phyloP scores from a whole-genome alignment of 2,329 filamentous ascomycete species.

The Epichloe coenophiala region DNA sequence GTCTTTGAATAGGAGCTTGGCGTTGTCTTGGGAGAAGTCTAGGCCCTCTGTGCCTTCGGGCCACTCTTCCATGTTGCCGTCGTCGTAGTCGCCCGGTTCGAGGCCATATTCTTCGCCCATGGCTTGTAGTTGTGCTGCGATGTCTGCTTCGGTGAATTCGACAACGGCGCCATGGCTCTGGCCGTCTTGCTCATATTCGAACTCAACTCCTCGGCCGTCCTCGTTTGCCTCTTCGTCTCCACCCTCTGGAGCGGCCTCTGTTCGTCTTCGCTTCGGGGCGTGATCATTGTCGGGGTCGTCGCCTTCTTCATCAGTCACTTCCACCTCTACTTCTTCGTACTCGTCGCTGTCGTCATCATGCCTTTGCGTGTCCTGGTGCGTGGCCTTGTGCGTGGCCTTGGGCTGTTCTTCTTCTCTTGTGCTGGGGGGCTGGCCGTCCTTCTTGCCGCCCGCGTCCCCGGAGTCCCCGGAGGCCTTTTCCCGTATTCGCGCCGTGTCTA shows the following conservation, averaged over 20 bases:
- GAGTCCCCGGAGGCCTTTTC: slow-evolving; percentile 31
- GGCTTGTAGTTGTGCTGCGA: slow-evolving; percentile 77
- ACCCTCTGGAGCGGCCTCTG: slow-evolving; percentile 41
- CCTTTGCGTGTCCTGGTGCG: slow-evolving; percentile 15
- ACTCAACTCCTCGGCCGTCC: slow-evolving; percentile 14
- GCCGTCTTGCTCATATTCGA: neutral
- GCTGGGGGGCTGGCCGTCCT: neutral
- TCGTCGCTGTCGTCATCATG: slow-evolving; percentile 46
- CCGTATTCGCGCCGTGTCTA: slow-evolving; percentile 60
- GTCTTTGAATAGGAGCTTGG: slow-evolving; percentile 67
- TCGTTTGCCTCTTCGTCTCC: slow-evolving; percentile 25
- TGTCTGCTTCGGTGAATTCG: slow-evolving; percentile 89
- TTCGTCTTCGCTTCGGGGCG: slow-evolving; percentile 50
- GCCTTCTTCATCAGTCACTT: slow-evolving; percentile 42
- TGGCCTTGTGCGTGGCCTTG: neutral
- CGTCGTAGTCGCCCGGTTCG: slow-evolving; percentile 64
- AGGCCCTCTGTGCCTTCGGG: slow-evolving; percentile 61
- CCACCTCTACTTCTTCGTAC: slow-evolving; percentile 57
- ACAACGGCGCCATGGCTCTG: slow-evolving; percentile 33
- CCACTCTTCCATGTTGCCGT: slow-evolving; percentile 45
- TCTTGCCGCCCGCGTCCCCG: slow-evolving; percentile 9
- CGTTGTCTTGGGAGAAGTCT: slow-evolving; percentile 61
- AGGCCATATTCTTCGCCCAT: slow-evolving; percentile 80
- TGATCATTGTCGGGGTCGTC: slow-evolving; percentile 25
- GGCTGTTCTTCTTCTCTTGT: neutral